These are phyloP conservation scores for Pharus latifolius DNA, from an alignment of 176 grass and related monocot species.

Conservation along the genomic window DNA sequence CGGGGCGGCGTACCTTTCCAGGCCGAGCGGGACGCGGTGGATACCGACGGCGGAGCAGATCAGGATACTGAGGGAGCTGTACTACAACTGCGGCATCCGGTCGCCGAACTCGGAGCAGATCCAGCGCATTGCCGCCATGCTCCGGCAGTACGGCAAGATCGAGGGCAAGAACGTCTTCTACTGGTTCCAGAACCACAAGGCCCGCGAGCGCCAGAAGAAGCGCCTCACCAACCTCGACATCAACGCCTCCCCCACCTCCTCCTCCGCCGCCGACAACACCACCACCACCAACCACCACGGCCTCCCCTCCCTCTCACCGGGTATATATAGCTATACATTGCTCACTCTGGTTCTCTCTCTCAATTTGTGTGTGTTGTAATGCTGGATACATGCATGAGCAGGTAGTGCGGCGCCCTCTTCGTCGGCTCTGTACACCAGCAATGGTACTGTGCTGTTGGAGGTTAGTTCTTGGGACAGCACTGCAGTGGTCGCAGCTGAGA, in stretches of 20 bases:
- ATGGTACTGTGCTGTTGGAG: neutral
- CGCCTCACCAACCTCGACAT: conserved; percentile 43
- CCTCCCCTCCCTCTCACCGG: conserved; percentile 17
- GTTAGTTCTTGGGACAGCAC: neutral
- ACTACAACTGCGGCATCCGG: conserved; percentile 77
- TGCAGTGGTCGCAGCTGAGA: conserved; percentile 25
- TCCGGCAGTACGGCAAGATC: conserved; percentile 79
- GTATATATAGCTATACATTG: neutral
- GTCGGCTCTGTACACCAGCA: conserved; percentile 2
- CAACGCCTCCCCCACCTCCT: neutral
- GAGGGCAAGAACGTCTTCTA: conserved; percentile 99
- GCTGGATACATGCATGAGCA: neutral
- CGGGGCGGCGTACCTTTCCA: conserved; percentile 17
- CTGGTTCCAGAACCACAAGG: conserved; percentile 99
- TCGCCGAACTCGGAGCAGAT: conserved; percentile 92
- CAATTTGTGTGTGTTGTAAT: neutral
- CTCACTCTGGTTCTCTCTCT: no score
- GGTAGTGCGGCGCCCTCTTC: neutral
- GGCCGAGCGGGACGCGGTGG: conserved; percentile 72
- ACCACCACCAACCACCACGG: neutral
- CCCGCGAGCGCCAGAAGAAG: conserved; percentile 88
- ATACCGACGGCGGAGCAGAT: conserved; percentile 89
- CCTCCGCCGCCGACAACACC: neutral
- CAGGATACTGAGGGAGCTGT: conserved; percentile 70
- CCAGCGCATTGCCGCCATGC: conserved; percentile 71